Base-by-base conservation (phyloP, 805 yeast genomes). In the Candida khao-thaluensis region DNA sequence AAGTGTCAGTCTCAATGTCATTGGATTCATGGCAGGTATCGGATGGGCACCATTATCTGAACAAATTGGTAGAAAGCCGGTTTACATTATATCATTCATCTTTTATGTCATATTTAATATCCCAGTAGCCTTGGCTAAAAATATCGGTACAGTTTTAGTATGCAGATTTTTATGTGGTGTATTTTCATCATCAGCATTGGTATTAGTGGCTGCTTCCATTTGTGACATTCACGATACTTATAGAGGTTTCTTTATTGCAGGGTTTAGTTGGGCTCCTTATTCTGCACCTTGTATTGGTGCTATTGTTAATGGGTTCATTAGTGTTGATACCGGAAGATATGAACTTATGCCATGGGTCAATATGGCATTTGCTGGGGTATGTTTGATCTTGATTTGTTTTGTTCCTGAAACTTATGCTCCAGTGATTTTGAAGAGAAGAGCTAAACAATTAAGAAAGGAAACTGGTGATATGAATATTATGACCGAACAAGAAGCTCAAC, bases 381-480 rank as follows among this genome's bases (percentile, higher is more conserved):
- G 83, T 81, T 83, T 90, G 85, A 68, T 88, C 22, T 46, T 74
- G 15, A 72, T 81, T 30, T 58, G 79, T 10, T 51, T 72, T 12
- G 76, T 89, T 21, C 97, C 96, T n/a, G 97, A 89, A 65, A 89
- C 97, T 14, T 85, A 82, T 60, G 85, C 93, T 3, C 95, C 96
- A 7, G 87, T 81, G 7, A 80, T 88, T 39, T 66, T 85, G 44
- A 81, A 79, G 53, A 72, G 56, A 37, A 77, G 82, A 57, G 95
- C 95, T 16, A 63, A 61, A 42, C 72, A 63, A 52, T 54, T 85
- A 46, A 77, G 95, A 72, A 76, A 79, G 57, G 85, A 84, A 60
- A 83, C 95, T 9, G 95, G 95, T 35, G 82, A 88, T 56, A 71
- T 72, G 44, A 82, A 82, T 58, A 86, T 89, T 49, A 87, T 88